Conservation (phyloP, 139 green algal species). For the Axilococcus clingmanii region DNA sequence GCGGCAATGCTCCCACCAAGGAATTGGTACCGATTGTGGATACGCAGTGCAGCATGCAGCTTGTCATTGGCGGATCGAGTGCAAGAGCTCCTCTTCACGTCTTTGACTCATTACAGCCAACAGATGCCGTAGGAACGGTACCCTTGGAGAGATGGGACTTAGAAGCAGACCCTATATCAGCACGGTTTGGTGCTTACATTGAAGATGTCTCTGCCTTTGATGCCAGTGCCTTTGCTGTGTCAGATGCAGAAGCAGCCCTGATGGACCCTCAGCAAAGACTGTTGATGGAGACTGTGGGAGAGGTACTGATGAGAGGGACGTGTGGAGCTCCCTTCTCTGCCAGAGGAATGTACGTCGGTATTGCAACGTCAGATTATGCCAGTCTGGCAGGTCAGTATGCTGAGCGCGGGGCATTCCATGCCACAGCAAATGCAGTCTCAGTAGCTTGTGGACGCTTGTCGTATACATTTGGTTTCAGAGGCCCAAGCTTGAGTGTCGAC, state of each 20-base stretch:
- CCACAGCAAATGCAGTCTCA: constrained; percentile 42
- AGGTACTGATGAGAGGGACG: constrained; percentile 23
- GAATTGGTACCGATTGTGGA: neutral
- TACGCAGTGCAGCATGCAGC: constrained; percentile 5
- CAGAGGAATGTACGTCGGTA: constrained; percentile 60
- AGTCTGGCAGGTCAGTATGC: constrained; percentile 32
- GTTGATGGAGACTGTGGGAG: constrained; percentile 23
- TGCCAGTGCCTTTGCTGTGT: constrained; percentile 47
- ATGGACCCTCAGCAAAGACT: constrained; percentile 63
- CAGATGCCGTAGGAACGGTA: constrained; percentile 36
- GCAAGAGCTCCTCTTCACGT: constrained; percentile 1
- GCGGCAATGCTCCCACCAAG: neutral
- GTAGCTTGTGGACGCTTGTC: constrained; percentile 59
- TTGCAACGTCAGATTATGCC: constrained; percentile 64
- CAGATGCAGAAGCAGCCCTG: constrained; percentile 39
- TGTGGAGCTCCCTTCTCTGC: neutral
- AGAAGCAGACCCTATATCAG: constrained; percentile 23
- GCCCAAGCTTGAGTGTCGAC: constrained; percentile 68
- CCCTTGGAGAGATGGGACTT: constrained; percentile 43
- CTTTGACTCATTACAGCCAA: neutral
- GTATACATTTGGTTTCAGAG: constrained; percentile 58
- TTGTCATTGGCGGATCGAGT: constrained; percentile 2
- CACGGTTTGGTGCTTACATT: constrained; percentile 47
- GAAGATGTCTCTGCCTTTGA: constrained; percentile 53
- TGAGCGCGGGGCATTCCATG: constrained; percentile 48